Conservation (phyloP, 148 eudicot genomes). For the Cornus suecica region DNA sequence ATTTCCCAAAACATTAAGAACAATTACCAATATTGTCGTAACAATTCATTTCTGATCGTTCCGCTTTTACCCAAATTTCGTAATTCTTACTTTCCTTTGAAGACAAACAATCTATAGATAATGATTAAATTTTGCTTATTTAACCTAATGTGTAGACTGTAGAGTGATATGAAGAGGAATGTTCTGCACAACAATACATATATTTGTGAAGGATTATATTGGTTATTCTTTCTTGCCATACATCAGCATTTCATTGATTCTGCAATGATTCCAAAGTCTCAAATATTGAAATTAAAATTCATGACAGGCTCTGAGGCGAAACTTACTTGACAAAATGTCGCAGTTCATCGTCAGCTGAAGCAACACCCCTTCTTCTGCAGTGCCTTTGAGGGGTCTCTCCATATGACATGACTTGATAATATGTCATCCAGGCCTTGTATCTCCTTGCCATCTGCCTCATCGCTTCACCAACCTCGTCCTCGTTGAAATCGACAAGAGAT, state of each 20-base stretch:
- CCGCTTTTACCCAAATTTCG: background rate
- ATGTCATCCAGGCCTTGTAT: slow-evolving; percentile 50
- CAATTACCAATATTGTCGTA: background rate
- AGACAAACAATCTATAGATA: background rate
- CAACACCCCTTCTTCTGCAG: background rate
- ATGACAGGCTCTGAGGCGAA: background rate
- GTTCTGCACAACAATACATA: background rate
- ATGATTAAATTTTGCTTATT: background rate
- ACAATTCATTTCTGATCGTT: background rate
- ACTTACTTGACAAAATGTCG: slow-evolving; percentile 24
- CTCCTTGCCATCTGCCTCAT: slow-evolving; percentile 37
- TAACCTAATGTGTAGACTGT: background rate
- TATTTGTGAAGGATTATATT: background rate
- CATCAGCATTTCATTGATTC: background rate
- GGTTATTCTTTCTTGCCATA: background rate
- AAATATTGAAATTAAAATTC: background rate
- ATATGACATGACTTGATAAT: slow-evolving; percentile 48
- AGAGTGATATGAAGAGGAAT: background rate
- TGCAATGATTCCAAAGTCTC: background rate
- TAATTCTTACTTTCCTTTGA: background rate
- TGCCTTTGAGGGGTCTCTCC: slow-evolving; percentile 17
- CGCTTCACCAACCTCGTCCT: slow-evolving; percentile 21
- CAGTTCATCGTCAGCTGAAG: slow-evolving; percentile 14
- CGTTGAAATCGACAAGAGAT: slow-evolving; percentile 18
- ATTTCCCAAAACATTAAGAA: background rate